Evolutionary conservation across 2,329 filamentous ascomycete genomes (phyloP).

Genomic region (Colletotrichum eremochloae): DNA sequence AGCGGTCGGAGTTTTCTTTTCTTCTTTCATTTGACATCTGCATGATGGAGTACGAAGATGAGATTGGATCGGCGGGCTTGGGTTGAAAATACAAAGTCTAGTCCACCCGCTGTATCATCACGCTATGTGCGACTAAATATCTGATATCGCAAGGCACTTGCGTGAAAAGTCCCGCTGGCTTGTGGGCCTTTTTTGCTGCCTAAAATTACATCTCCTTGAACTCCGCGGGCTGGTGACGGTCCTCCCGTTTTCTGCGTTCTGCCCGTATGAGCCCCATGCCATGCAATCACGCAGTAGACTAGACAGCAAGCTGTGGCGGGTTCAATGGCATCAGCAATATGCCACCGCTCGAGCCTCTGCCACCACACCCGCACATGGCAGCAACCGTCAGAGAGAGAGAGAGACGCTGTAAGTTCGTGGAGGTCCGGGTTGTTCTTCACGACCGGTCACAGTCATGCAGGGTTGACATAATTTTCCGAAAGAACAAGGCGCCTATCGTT

Average conservation of each 20-base stretch:
- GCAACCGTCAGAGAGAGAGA: not conserved
- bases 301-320: not conserved
- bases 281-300: not conserved
- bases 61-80: not conserved
- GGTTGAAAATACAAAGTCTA: not conserved
- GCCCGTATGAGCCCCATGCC: not conserved
- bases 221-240: not conserved
- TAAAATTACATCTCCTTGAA: not conserved
- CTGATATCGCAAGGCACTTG: constrained; percentile 3
- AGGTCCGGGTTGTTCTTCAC: constrained; percentile 3
- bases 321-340: not conserved
- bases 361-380: not conserved
- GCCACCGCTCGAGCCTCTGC: not conserved
- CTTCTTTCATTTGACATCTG: too few species aligned
- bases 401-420: not conserved
- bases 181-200: not conserved
- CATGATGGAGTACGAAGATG: too few species aligned
- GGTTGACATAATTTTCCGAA: not conserved
- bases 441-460: not conserved
- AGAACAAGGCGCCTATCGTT: not conserved
- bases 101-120: not conserved
- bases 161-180: not conserved
- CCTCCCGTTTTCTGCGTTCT: not conserved
- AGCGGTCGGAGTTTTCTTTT: too few species aligned
- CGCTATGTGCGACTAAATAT: not conserved